Percentiles rank a stretch among this genome's conserved stretches.
Evolutionary conservation across 306 rosid species (phyloP).

Genomic region (Quercus variabilis): DNA sequence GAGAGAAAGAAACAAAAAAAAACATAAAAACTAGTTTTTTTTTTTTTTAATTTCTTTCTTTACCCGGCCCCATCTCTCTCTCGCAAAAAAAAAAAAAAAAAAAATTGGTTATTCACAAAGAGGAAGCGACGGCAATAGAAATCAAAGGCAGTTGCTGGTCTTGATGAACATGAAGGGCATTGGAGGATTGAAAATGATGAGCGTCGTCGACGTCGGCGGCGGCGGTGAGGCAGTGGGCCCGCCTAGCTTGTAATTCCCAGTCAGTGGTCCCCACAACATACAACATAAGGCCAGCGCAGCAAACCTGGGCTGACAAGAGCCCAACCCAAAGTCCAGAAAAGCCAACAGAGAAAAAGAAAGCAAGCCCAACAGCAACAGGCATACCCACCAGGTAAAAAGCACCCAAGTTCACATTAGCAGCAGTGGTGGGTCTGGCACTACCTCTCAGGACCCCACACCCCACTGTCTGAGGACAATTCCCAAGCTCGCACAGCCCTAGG

Average conservation of each 20-base stretch:
- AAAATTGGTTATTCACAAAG: too few species aligned
- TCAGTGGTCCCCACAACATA: slow-evolving; percentile 72
- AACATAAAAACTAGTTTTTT: neutral
- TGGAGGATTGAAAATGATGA: too few species aligned
- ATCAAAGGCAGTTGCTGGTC: too few species aligned
- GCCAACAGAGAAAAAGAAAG: slow-evolving; percentile 50
- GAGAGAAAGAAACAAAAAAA: neutral
- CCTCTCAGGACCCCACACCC: slow-evolving; percentile 86
- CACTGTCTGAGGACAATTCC: slow-evolving; percentile 95
- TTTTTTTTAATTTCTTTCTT: neutral
- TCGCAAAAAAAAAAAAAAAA: neutral
- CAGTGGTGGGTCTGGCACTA: slow-evolving; percentile 76
- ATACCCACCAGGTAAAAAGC: slow-evolving; percentile 86
- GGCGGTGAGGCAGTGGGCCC: slow-evolving; percentile 28
- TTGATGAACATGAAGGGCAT: too few species aligned
- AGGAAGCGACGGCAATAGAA: too few species aligned
- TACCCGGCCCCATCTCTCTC: neutral
- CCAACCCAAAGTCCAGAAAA: slow-evolving; percentile 94
- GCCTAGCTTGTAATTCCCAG: slow-evolving; percentile 66
- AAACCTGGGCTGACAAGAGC: slow-evolving; percentile 72
- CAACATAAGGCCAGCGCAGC: slow-evolving; percentile 85
- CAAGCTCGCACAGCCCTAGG: slow-evolving; percentile 86
- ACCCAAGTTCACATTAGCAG: slow-evolving; percentile 74
- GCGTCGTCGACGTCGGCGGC: too few species aligned
- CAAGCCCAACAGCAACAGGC: slow-evolving; percentile 93